Evolutionary conservation across 1,284 basidiomycete genomes (phyloP).

Genomic region (Ganoderma multipileum): DNA sequence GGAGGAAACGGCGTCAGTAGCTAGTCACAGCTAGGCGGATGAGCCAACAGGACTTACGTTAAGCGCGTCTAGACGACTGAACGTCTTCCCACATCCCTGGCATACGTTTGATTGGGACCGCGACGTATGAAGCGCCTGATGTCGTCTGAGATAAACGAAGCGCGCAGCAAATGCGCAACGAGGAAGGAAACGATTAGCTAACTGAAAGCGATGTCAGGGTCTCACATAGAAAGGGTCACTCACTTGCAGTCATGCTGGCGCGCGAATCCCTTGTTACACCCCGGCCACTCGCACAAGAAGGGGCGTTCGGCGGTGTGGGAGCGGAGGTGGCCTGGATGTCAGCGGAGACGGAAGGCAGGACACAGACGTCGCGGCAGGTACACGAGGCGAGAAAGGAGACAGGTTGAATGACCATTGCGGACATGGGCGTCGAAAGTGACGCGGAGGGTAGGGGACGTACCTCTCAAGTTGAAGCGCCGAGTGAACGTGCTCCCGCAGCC

Average conservation of each 20-base stretch:
- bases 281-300: constrained; percentile 92
- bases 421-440: constrained; percentile 8
- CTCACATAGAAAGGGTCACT: constrained; percentile 41
- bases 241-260: constrained; percentile 97
- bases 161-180: constrained; percentile 16
- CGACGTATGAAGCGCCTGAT: constrained; percentile 87
- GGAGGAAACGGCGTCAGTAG: constrained; percentile 30
- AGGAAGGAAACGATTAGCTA: constrained; percentile 18
- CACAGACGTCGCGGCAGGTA: background rate
- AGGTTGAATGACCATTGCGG: constrained; percentile 21
- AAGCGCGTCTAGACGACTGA: constrained; percentile 92
- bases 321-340: constrained; percentile 81
- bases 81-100: constrained; percentile 92
- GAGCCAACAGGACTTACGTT: constrained; percentile 68
- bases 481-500: constrained; percentile 97
- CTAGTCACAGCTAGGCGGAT: constrained; percentile 15
- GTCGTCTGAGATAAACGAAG: constrained; percentile 57
- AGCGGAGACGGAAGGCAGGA: constrained; percentile 18
- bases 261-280: constrained; percentile 94
- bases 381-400: constrained; percentile 6
- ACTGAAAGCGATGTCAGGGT: constrained; percentile 20
- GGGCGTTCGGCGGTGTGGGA: constrained; percentile 97
- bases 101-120: constrained; percentile 88
- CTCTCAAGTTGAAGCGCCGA: constrained; percentile 83
- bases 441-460: constrained; percentile 47